A percentile compares a stretch with the other conserved stretches of the same genome.
These are phyloP conservation scores for Melanogaster broomeanus DNA, from an alignment of 768 basidiomycete genomes.

Conservation along the genomic window DNA sequence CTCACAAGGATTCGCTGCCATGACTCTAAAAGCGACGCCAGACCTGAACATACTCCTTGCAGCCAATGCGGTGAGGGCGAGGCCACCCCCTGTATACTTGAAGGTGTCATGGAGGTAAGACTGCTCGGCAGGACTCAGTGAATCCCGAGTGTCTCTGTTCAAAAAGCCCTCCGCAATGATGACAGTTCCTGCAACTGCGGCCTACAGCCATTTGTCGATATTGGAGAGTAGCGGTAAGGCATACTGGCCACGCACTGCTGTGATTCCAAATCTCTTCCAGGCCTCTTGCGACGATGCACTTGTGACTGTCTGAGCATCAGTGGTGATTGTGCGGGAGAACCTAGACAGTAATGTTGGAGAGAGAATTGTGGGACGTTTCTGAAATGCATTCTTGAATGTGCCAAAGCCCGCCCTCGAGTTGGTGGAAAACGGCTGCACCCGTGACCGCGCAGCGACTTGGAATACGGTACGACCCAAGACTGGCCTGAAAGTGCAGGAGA, in stretches of 20 bases:
- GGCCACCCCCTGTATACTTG: slow-evolving; percentile 81
- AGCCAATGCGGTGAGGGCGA: slow-evolving; percentile 73
- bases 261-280: slow-evolving; percentile 53
- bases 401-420: slow-evolving; percentile 15
- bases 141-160: slow-evolving; percentile 79
- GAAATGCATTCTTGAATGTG: slow-evolving; percentile 26
- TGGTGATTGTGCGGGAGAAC: slow-evolving; percentile 49
- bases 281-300: slow-evolving; percentile 40
- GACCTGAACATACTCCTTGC: slow-evolving; percentile 77
- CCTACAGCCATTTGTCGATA: slow-evolving; percentile 39
- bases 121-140: slow-evolving; percentile 60
- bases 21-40: slow-evolving; percentile 68
- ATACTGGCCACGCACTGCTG: slow-evolving; percentile 43
- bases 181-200: slow-evolving; percentile 70
- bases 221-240: background rate
- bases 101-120: slow-evolving; percentile 76
- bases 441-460: slow-evolving; percentile 19
- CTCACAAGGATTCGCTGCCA: slow-evolving; percentile 84
- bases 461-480: slow-evolving; percentile 21
- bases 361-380: slow-evolving; percentile 26
- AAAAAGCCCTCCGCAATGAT: slow-evolving; percentile 63
- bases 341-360: slow-evolving; percentile 24
- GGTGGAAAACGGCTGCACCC: slow-evolving; percentile 22
- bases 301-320: slow-evolving; percentile 43
- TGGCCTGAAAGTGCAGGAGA: slow-evolving; percentile 12